Evolutionary conservation across 371 early-diverging fungal genomes (phyloP).

Genomic region (Mortierella sp.): DNA sequence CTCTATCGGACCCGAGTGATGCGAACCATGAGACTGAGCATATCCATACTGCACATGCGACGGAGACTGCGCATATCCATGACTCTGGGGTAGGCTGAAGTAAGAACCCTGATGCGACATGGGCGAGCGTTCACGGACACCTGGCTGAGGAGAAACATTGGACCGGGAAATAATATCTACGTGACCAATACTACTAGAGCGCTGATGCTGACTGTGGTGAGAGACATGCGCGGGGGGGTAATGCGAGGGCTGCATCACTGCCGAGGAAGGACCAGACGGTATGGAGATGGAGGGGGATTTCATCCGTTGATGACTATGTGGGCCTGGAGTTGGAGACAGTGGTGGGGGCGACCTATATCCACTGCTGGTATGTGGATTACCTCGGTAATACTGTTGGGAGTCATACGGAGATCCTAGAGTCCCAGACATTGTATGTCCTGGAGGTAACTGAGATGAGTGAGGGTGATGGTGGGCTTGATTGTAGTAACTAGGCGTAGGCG

Average conservation of each 20-base stretch:
- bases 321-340: conserved; percentile 4
- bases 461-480: conserved; percentile 12
- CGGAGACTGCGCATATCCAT: conserved; percentile 22
- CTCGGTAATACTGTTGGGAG: conserved; percentile 28
- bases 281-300: conserved; percentile 24
- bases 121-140: conserved; percentile 29
- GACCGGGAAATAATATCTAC: conserved; percentile 28
- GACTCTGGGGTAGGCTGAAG: conserved; percentile 27
- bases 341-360: conserved; percentile 45
- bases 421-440: conserved; percentile 10
- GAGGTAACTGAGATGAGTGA: conserved; percentile 16
- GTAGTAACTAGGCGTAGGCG: conserved; percentile 19
- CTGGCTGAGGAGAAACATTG: conserved; percentile 31
- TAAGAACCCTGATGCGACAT: conserved; percentile 43
- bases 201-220: conserved; percentile 30
- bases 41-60: conserved; percentile 20
- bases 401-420: conserved; percentile 35
- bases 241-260: conserved; percentile 26
- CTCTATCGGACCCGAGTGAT: conserved; percentile 28
- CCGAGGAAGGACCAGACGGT: conserved; percentile 21
- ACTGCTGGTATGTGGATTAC: neutral
- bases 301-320: conserved; percentile 16
- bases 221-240: conserved; percentile 14
- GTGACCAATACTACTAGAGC: conserved; percentile 38
- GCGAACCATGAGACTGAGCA: conserved; percentile 24